These are phyloP conservation scores for Holtermanniella nyarrowii DNA, from an alignment of 768 basidiomycete species.

Conservation along the genomic window DNA sequence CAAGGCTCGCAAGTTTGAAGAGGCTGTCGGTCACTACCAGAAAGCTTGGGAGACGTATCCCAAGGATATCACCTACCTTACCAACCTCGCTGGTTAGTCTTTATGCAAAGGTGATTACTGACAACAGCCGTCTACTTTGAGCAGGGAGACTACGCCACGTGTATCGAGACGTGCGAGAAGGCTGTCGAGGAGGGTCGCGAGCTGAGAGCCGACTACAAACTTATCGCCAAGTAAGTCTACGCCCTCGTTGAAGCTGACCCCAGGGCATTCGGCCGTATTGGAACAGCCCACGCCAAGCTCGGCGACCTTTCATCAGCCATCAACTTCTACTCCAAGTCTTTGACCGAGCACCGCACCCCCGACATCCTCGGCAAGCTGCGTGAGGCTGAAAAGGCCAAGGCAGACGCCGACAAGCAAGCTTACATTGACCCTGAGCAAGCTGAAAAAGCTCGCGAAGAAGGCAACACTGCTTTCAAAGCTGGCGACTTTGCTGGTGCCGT, in stretches of 20 bases:
- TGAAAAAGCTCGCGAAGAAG: constrained; percentile 75
- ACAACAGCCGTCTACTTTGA: constrained; percentile 78
- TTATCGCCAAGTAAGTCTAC: constrained; percentile 61
- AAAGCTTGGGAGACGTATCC: constrained; percentile 90
- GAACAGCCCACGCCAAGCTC: constrained; percentile 72
- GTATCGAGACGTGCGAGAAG: constrained; percentile 83
- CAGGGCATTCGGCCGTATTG: constrained; percentile 74
- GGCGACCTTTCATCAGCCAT: constrained; percentile 65
- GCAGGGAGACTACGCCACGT: constrained; percentile 79
- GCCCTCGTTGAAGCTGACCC: background rate
- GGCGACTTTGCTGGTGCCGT: constrained; percentile 89
- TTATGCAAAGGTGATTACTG: background rate
- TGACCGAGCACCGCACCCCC: constrained; percentile 93
- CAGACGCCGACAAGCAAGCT: constrained; percentile 64
- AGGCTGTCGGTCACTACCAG: constrained; percentile 63
- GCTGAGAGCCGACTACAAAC: constrained; percentile 86
- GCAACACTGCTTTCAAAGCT: constrained; percentile 78
- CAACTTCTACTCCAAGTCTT: constrained; percentile 85
- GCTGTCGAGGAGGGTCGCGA: constrained; percentile 93
- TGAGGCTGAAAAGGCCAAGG: constrained; percentile 63
- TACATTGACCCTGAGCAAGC: constrained; percentile 82
- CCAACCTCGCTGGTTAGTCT: constrained; percentile 68
- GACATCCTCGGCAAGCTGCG: constrained; percentile 84
- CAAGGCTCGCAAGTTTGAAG: constrained; percentile 71
- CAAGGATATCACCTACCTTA: constrained; percentile 85